Evolutionary conservation across 2,329 filamentous ascomycete genomes (phyloP).

Genomic region (Coniochaeta sp.): DNA sequence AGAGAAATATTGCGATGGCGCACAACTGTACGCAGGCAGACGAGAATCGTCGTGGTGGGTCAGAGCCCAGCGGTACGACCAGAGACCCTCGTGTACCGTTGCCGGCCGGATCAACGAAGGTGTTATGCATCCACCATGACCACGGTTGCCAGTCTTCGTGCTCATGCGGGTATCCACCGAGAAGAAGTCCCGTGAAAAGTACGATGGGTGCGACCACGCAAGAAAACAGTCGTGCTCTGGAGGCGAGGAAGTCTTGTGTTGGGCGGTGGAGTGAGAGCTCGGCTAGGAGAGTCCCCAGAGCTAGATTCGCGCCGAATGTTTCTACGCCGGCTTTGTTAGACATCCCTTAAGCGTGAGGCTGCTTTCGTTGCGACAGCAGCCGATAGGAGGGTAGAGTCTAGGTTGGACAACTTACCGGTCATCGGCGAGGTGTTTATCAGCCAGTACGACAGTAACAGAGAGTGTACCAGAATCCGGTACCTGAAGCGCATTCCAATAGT

Average conservation of each 20-base stretch:
- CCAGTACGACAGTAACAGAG: conserved; percentile 39
- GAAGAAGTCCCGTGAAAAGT: conserved; percentile 33
- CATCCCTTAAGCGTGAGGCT: neutral
- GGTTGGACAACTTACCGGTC: conserved; percentile 30
- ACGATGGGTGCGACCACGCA: conserved; percentile 22
- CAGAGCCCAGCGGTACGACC: conserved; percentile 32
- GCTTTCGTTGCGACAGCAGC: too few species aligned
- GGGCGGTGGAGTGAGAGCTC: conserved; percentile 38
- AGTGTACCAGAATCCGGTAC: conserved; percentile 36
- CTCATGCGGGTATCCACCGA: conserved; percentile 42
- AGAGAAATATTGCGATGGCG: conserved; percentile 42
- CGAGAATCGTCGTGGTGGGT: conserved; percentile 31
- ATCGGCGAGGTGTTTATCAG: conserved; percentile 35
- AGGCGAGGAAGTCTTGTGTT: conserved; percentile 35
- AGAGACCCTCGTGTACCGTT: conserved; percentile 33
- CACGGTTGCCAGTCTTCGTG: conserved; percentile 40
- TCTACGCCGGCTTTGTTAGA: conserved; percentile 18
- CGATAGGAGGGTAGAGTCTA: too few species aligned
- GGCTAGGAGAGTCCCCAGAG: conserved; percentile 43
- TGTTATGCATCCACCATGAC: conserved; percentile 24
- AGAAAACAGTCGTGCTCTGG: conserved; percentile 29
- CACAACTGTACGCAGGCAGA: conserved; percentile 40
- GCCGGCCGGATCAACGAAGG: conserved; percentile 25
- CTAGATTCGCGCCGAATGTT: conserved; percentile 44
- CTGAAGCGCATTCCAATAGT: conserved; percentile 39